Conservation (phyloP, 2,329 filamentous ascomycete species). For the Dactylonectria estremocensis region DNA sequence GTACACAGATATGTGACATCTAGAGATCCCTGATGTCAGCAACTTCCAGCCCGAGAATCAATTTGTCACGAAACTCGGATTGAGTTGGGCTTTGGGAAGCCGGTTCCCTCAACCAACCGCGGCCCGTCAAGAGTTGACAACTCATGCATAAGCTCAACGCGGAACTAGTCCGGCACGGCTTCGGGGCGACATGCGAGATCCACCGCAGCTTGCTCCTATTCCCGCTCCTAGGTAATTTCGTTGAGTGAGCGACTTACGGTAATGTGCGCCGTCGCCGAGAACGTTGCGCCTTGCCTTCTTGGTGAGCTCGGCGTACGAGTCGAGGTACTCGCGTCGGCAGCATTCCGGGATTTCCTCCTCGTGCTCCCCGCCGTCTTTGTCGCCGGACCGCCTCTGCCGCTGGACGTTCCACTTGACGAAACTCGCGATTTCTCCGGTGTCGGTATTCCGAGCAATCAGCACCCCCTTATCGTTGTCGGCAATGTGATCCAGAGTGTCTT, state of each 20-base stretch:
- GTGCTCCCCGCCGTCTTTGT: conserved; percentile 35
- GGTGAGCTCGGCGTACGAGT: conserved; percentile 52
- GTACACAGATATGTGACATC: conserved; percentile 59
- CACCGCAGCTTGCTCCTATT: not conserved
- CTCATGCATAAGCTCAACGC: conserved; percentile 24
- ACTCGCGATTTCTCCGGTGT: conserved; percentile 49
- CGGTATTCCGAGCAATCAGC: conserved; percentile 53
- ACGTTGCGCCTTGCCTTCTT: conserved; percentile 50
- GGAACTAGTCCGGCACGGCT: conserved; percentile 8
- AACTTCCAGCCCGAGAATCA: conserved; percentile 16
- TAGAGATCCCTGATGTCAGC: conserved; percentile 38
- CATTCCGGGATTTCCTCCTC: conserved; percentile 51
- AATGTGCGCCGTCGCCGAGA: conserved; percentile 52
- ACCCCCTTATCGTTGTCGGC: conserved; percentile 47
- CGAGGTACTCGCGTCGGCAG: conserved; percentile 51
- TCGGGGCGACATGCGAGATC: not conserved
- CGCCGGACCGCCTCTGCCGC: conserved; percentile 32
- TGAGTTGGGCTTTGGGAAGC: conserved; percentile 20
- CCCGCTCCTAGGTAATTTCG: conserved; percentile 18
- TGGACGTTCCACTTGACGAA: conserved; percentile 57
- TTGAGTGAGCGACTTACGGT: conserved; percentile 52
- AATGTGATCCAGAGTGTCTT: conserved; percentile 51
- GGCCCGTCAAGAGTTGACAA: conserved; percentile 20
- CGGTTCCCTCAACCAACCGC: conserved; percentile 12
- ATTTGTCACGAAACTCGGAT: conserved; percentile 20